Evolutionary conservation across 2,329 filamentous ascomycete species (phyloP).

Genomic region (Colletotrichum eleusines): DNA sequence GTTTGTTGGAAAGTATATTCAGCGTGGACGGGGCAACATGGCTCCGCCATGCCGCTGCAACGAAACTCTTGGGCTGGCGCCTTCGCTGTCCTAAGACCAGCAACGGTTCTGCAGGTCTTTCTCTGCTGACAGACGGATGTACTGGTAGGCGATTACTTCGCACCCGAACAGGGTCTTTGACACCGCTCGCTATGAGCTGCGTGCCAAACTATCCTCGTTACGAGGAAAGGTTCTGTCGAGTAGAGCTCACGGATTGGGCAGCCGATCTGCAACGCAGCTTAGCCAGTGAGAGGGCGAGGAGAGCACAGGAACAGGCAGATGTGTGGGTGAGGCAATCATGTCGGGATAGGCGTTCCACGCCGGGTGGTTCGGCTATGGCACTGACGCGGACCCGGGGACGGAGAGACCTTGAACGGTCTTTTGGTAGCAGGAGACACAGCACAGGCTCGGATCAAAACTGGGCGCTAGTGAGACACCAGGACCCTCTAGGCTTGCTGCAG

Average conservation of each 20-base stretch:
- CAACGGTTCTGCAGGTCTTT: constrained; percentile 30
- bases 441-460: constrained; percentile 39
- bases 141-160: constrained; percentile 57
- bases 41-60: constrained; percentile 84
- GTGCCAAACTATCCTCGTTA: constrained; percentile 45
- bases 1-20: constrained; percentile 80
- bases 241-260: constrained; percentile 86
- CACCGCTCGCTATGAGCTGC: constrained; percentile 2
- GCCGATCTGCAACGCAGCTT: constrained; percentile 82
- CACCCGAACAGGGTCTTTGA: constrained; percentile 45
- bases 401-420: not conserved
- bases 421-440: constrained; percentile 43
- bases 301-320: constrained; percentile 72
- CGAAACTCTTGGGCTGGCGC: constrained; percentile 83
- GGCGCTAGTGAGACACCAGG: constrained; percentile 66
- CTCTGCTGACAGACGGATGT: not conserved
- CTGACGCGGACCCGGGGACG: constrained; percentile 15
- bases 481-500: constrained; percentile 83
- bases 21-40: constrained; percentile 82
- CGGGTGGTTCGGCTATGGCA: constrained; percentile 15
- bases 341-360: constrained; percentile 49
- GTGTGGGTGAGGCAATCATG: constrained; percentile 77
- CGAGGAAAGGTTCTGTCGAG: constrained; percentile 53
- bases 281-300: constrained; percentile 75
- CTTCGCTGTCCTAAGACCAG: constrained; percentile 42